Evolutionary conservation across 2,329 filamentous ascomycete species (phyloP).

Genomic region (Fusarium aywerte): DNA sequence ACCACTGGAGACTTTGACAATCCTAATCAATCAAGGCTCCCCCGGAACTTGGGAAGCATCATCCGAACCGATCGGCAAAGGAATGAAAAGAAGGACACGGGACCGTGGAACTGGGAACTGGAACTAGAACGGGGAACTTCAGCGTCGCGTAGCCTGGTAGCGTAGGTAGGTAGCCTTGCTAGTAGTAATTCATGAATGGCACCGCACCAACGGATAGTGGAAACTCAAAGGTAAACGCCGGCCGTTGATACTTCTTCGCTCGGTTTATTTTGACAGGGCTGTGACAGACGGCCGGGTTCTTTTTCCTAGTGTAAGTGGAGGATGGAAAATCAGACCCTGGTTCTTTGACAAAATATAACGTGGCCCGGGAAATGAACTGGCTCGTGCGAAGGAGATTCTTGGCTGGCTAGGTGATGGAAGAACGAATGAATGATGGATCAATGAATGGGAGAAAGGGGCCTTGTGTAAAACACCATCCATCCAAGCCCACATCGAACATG

Average conservation of each 20-base stretch:
- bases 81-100: constrained; percentile 31
- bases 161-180: constrained; percentile 4
- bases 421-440: neutral
- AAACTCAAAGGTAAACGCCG: constrained; percentile 19
- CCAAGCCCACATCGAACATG: constrained; percentile 10
- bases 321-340: neutral
- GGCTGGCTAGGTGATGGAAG: constrained; percentile 26
- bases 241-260: neutral
- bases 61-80: constrained; percentile 45
- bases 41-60: constrained; percentile 35
- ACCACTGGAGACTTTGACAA: constrained; percentile 25
- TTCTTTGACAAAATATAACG: constrained; percentile 30
- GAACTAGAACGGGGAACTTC: constrained; percentile 24
- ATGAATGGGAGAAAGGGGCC: constrained; percentile 29
- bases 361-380: constrained; percentile 37
- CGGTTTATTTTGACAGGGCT: constrained; percentile 31
- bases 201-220: constrained; percentile 34
- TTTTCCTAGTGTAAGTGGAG: constrained; percentile 5
- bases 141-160: neutral
- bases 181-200: neutral
- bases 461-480: constrained; percentile 8
- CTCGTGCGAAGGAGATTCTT: constrained; percentile 38
- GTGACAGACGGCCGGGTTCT: constrained; percentile 33
- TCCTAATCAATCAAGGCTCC: constrained; percentile 19
- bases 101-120: constrained; percentile 41